These are phyloP conservation scores for Blastocystis sp. DNA, from an alignment of 352 stramenopile genomes.

Conservation along the genomic window DNA sequence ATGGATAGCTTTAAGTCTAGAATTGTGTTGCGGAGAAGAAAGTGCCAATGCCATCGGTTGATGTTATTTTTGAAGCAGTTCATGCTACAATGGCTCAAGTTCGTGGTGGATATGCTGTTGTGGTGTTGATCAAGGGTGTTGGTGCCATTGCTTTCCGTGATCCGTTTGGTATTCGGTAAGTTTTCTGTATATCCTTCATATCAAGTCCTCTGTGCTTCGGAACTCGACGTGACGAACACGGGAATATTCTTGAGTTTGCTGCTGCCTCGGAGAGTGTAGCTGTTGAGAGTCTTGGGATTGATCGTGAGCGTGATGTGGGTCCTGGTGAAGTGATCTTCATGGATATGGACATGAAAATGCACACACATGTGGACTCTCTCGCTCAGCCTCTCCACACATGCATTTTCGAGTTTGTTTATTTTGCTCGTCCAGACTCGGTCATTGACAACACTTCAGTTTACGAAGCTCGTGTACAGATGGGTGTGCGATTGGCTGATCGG, in stretches of 20 bases:
- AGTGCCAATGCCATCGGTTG: constrained; percentile 8
- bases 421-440: constrained; percentile 95
- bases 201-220: constrained; percentile 66
- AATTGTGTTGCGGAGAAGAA: neutral
- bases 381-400: constrained; percentile 83
- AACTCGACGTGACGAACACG: neutral
- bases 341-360: constrained; percentile 80
- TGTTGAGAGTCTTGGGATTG: constrained; percentile 94
- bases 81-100: constrained; percentile 88
- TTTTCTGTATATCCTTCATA: constrained; percentile 81
- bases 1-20: neutral
- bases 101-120: constrained; percentile 90
- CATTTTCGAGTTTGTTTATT: constrained; percentile 99
- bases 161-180: constrained; percentile 91
- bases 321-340: constrained; percentile 94
- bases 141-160: constrained; percentile 96
- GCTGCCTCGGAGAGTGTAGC: constrained; percentile 94
- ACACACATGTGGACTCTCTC: constrained; percentile 80
- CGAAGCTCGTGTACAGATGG: constrained; percentile 94
- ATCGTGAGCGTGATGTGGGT: constrained; percentile 88
- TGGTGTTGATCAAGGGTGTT: constrained; percentile 93
- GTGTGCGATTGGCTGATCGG: constrained; percentile 91
- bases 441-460: constrained; percentile 98
- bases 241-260: constrained; percentile 81
- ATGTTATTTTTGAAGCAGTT: constrained; percentile 83